Evolutionary conservation across 1,284 basidiomycete species (phyloP).

Genomic region (Schizophyllum commune): DNA sequence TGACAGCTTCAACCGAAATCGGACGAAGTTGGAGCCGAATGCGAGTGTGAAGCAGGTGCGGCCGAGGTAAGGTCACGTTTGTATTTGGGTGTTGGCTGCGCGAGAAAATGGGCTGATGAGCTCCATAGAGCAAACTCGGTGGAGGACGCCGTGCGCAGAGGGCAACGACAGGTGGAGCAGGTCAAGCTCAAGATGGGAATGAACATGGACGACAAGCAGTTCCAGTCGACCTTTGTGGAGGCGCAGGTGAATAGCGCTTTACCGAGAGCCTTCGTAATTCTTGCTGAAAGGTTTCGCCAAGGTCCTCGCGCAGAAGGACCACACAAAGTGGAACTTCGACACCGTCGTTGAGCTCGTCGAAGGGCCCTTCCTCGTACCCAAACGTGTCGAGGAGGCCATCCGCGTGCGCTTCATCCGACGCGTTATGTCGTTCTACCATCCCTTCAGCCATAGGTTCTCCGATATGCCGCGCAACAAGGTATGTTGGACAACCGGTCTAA

Average conservation of each 20-base stretch:
- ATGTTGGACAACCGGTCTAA: constrained; percentile 11
- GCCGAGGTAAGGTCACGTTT: constrained; percentile 42
- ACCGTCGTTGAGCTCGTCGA: constrained; percentile 85
- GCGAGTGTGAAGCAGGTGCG: constrained; percentile 41
- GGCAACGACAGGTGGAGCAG: constrained; percentile 88
- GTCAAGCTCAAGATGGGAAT: constrained; percentile 83
- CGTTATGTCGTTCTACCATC: constrained; percentile 90
- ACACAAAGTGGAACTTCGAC: constrained; percentile 91
- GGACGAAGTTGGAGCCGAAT: constrained; percentile 53
- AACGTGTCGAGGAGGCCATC: constrained; percentile 94
- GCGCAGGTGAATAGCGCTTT: constrained; percentile 54
- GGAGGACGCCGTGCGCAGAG: constrained; percentile 80
- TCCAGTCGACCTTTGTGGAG: constrained; percentile 77
- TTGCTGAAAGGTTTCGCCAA: constrained; percentile 19
- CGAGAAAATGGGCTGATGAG: not conserved
- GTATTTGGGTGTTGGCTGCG: constrained; percentile 1
- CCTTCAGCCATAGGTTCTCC: constrained; percentile 81
- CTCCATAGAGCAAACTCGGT: constrained; percentile 69
- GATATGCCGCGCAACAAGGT: constrained; percentile 73
- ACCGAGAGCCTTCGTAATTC: constrained; percentile 10
- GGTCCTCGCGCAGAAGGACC: constrained; percentile 86
- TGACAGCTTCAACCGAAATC: constrained; percentile 87
- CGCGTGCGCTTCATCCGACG: constrained; percentile 84
- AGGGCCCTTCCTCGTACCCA: constrained; percentile 86
- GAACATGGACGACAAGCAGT: constrained; percentile 90